These are phyloP conservation scores for Pythium oligandrum DNA, from an alignment of 352 stramenopile species.

Conservation along the genomic window DNA sequence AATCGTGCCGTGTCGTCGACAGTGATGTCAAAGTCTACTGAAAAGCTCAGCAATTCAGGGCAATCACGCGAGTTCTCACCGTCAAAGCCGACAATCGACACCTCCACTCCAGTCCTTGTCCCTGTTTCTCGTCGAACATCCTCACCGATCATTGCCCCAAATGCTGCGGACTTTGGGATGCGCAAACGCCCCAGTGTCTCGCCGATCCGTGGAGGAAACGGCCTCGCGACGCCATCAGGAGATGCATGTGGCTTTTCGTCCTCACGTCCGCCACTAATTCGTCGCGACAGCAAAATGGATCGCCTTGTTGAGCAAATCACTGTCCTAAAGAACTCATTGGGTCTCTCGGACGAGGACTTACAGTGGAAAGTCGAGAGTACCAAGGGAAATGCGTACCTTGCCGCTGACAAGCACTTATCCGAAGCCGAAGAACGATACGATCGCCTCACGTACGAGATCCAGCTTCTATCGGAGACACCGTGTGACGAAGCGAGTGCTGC, in stretches of 20 bases:
- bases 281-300: conserved; percentile 55
- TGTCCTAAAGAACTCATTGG: conserved; percentile 66
- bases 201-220: conserved; percentile 23
- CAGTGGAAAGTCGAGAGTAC: conserved; percentile 76
- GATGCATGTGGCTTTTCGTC: conserved; percentile 2
- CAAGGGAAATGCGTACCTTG: conserved; percentile 67
- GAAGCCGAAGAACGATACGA: conserved; percentile 67
- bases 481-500: conserved; percentile 48
- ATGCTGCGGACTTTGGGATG: conserved; percentile 24
- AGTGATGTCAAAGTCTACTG: no score
- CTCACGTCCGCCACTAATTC: conserved; percentile 20
- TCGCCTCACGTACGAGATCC: conserved; percentile 57
- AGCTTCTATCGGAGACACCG: conserved; percentile 42
- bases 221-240: conserved; percentile 1
- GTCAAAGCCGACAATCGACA: no score
- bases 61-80: no score
- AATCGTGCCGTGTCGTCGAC: no score
- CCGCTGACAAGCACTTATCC: conserved; percentile 43
- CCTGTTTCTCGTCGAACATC: conserved; percentile 60
- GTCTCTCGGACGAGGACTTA: conserved; percentile 72
- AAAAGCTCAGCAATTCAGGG: no score
- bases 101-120: conserved; percentile 29
- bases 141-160: conserved; percentile 34
- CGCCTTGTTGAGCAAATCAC: conserved; percentile 67
- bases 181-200: conserved; percentile 47